A percentile compares a stretch with the other conserved stretches of the same genome.
phyloP scores from a whole-genome alignment of 2,329 filamentous ascomycete genomes.

The Pezicula neosporulosa region DNA sequence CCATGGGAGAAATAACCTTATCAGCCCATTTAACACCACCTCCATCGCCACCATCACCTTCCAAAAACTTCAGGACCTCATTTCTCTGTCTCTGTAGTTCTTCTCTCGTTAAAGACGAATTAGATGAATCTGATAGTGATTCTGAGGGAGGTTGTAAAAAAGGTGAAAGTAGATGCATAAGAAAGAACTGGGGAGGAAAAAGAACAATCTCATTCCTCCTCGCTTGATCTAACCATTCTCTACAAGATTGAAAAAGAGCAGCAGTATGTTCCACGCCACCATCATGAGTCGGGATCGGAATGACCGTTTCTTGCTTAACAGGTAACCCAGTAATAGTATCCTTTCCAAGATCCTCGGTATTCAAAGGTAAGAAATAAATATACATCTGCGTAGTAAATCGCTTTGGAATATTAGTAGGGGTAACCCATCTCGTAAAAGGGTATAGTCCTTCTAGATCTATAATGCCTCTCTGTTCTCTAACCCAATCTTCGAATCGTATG shows the following conservation, averaged over 20 bases:
- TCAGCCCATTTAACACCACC: constrained; percentile 46
- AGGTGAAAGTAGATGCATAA: constrained; percentile 56
- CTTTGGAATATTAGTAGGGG: constrained; percentile 66
- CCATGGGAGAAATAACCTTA: constrained; percentile 57
- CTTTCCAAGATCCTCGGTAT: constrained; percentile 14
- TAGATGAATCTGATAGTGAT: too few relatives aligned
- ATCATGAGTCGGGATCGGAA: constrained; percentile 62
- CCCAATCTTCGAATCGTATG: constrained; percentile 65
- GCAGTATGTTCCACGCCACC: constrained; percentile 65
- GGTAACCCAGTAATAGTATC: neutral
- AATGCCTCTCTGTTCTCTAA: constrained; percentile 49
- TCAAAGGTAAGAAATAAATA: constrained; percentile 76
- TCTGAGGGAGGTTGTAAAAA: constrained; percentile 43
- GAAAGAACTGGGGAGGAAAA: constrained; percentile 85
- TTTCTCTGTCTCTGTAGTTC: constrained; percentile 46
- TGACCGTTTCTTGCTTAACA: constrained; percentile 24
- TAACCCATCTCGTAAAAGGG: constrained; percentile 91
- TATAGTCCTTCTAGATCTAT: constrained; percentile 66
- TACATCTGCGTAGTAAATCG: constrained; percentile 98
- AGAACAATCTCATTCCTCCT: constrained; percentile 68
- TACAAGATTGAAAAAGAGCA: constrained; percentile 70
- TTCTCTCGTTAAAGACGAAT: constrained; percentile 15
- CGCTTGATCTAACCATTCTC: constrained; percentile 66
- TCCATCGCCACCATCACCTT: constrained; percentile 35
- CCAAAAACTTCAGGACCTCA: constrained; percentile 50